A percentile compares a stretch with the other conserved stretches of the same genome.
Evolutionary conservation across 805 yeast genomes (phyloP).

Genomic region (Sugiyamaella mastotermitis): DNA sequence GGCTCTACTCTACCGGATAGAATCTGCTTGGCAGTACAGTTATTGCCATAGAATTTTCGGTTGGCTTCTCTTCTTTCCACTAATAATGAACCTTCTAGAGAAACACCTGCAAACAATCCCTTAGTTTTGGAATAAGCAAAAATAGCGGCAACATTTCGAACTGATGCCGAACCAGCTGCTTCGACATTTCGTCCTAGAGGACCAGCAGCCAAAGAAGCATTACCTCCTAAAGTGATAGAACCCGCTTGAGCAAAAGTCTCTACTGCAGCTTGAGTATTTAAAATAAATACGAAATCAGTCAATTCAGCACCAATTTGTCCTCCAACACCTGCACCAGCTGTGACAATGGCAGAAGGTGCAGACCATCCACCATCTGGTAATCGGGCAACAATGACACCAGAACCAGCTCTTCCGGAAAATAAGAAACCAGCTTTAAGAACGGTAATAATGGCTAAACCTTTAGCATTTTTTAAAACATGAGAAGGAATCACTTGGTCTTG

Average conservation of each 20-base stretch:
- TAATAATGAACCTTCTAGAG: constrained; percentile 92
- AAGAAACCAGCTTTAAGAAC: constrained; percentile 96
- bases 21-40: constrained; percentile 81
- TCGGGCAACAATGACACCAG: constrained; percentile 91
- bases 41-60: constrained; percentile 85
- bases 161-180: constrained; percentile 91
- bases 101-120: constrained; percentile 95
- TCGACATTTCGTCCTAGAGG: constrained; percentile 97
- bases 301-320: constrained; percentile 96
- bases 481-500: constrained; percentile 88
- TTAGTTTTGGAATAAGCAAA: constrained; percentile 93
- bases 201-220: constrained; percentile 93
- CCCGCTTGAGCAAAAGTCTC: constrained; percentile 92
- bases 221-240: constrained; percentile 91
- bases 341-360: constrained; percentile 90
- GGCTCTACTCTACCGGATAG: constrained; percentile 84
- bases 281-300: constrained; percentile 91
- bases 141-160: constrained; percentile 81
- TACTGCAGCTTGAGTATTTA: constrained; percentile 83
- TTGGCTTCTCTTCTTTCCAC: constrained; percentile 98
- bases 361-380: constrained; percentile 96
- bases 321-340: constrained; percentile 99
- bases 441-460: constrained; percentile 86
- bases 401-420: constrained; percentile 95
- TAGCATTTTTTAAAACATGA: constrained; percentile 76